Evolutionary conservation across 148 eudicot species (phyloP), one percentile per base, ranked within the genome.

Genomic region (Pouteria glomerata): DNA sequence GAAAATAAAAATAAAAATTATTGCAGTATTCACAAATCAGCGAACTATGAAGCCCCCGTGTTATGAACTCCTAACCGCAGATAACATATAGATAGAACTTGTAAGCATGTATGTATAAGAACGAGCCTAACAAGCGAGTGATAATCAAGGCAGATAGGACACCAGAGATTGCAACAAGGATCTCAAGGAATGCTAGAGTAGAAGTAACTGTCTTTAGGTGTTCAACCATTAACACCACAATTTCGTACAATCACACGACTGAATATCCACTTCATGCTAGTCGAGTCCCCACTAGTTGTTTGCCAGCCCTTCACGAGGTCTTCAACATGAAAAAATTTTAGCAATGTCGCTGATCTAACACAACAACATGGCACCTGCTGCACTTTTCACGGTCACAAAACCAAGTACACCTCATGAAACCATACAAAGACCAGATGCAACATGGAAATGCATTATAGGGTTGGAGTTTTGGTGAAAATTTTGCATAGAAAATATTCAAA

Each of bases 161-260:
- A 68, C 58, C 66, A 63, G 18, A 31, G 37, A 68, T n/a, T 31
- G 41, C 58, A 50, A 31, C 41, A 51, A 68, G 26, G 26, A 68
- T 33, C 24, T 52, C 30, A 51, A 51, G 45, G 31, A 52, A 12
- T 33, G 60, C 41, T 51, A 50, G 48, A 33, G 26, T 10, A 52
- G 52, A 19, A 31, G 31, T 21, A 68, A 33, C 19, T 21, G n/a
- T 50, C 21, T 41, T 23, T 39, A 39, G 50, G 16, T 1, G 11
- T n/a, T 35, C 65, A n/a, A 35, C 15, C 18, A 21, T 15, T 3
- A 15, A 48, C 52, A 18, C 52, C 6, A 48, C n/a, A 48, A 48
- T 48, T 48, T 48, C 52, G 2, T 6, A 48, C n/a, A 16, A 15
- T 48, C 66, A 35, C 66, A 13, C n/a, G n/a, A 42, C 21, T 44